Evolutionary conservation across 768 basidiomycete genomes (phyloP).

Genomic region (Mycena belliarum): DNA sequence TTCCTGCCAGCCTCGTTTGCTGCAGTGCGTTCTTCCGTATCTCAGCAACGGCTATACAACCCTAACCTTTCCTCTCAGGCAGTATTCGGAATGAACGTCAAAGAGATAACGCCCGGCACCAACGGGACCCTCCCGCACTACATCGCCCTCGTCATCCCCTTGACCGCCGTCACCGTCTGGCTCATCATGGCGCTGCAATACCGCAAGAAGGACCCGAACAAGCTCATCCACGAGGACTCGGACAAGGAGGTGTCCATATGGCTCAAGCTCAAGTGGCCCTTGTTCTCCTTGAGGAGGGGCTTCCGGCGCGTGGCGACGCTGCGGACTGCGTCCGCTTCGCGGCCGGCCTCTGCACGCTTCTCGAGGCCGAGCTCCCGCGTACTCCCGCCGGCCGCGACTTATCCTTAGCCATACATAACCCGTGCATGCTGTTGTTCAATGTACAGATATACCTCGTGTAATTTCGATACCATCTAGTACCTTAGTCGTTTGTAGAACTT

Average conservation of each 20-base stretch:
- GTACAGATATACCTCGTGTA: too few species aligned
- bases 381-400: too few species aligned
- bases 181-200: constrained; percentile 47
- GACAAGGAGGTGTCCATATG: background rate
- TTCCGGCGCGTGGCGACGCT: background rate
- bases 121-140: constrained; percentile 39
- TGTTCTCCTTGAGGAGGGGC: background rate
- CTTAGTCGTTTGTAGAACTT: too few species aligned
- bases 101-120: constrained; percentile 37
- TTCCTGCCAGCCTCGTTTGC: constrained; percentile 59
- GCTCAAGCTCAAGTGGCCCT: constrained; percentile 4
- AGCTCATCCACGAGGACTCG: constrained; percentile 10
- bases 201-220: constrained; percentile 13
- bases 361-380: constrained; percentile 3
- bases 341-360: background rate
- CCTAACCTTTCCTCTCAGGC: constrained; percentile 30
- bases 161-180: constrained; percentile 50
- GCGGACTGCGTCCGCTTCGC: background rate
- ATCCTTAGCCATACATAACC: too few species aligned
- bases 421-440: too few species aligned
- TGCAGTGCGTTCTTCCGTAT: constrained; percentile 36
- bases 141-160: constrained; percentile 36
- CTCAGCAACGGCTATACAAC: background rate
- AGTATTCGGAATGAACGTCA: constrained; percentile 59
- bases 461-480: too few species aligned